Base-by-base conservation (phyloP, 2,329 filamentous ascomycete species). In the Harringtonia aguacate region DNA sequence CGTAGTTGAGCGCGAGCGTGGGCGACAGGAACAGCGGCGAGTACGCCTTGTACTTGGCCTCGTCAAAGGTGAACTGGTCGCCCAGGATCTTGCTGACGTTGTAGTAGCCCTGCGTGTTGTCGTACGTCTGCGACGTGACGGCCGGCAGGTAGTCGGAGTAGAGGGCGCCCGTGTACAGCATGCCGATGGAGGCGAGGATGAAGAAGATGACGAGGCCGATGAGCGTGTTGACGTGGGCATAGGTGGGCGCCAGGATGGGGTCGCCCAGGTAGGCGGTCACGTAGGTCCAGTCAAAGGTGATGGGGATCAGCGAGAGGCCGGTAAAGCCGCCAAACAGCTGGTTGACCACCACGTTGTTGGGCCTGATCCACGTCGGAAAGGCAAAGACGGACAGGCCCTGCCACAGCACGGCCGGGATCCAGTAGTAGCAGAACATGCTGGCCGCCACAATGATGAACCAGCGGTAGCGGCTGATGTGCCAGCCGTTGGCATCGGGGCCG, bases 171-270 rank as follows among this genome's bases (percentile, higher is more conserved):
- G 63, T 69, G 56, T 74, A 84, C 61, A 77, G 80, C 9, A 83
- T 55, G 22, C 61, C 73, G 2, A 73, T 55, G 13, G 76, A 63
- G 15, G 81, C 61, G 61, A 74, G 70, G 52, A 70, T 69, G 36
- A 69, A 73, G 29, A 74, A 49, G 14, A 78, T 65, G 40, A 73
- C 67, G 40, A 73, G 67, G 27, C 78, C 78, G 36, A 79, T 60
- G 48, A 80, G 65, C 20, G 72, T 75, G 57, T 84, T 84, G 44
- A 77, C 65, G 36, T 79, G 80, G 24, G 73, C 74, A 59, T 77
- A 73, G 54, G 71, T 72, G 4, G 72, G 71, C 8, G 40, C 28
- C 15, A 48, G 30, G 4, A 50, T 39, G 27, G 48, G 48, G 36
- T 43, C 39, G 20, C 13, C 14, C 27, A 40, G 41, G 44, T 61